Conservation (phyloP, 75 land plant genomes). For the Adiantum capillusveneris region DNA sequence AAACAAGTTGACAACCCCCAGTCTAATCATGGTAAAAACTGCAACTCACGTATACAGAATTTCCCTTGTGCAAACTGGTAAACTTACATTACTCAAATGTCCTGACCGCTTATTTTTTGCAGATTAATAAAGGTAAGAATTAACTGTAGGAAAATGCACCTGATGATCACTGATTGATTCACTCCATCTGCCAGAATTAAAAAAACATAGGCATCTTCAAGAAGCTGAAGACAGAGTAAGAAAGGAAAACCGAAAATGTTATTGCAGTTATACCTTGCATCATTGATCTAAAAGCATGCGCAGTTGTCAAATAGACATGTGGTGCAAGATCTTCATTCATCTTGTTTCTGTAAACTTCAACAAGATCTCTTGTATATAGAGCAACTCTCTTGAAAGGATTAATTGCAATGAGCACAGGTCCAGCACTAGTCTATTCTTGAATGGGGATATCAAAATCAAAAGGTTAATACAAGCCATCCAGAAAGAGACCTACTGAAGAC, state of each 20-base stretch:
- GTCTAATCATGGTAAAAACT: no score
- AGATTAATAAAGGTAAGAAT: no score
- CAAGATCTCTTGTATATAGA: slow-evolving; percentile 52
- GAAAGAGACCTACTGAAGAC: no score
- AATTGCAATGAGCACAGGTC: slow-evolving; percentile 87
- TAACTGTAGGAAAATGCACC: slow-evolving; percentile 25
- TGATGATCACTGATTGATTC: slow-evolving; percentile 78
- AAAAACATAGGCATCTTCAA: neutral
- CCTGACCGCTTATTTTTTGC: no score
- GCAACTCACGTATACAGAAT: no score
- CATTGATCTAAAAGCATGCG: slow-evolving; percentile 68
- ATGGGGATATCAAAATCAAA: neutral
- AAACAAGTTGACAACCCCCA: no score
- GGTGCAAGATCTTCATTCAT: slow-evolving; percentile 37
- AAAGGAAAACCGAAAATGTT: no score
- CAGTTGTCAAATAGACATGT: slow-evolving; percentile 82
- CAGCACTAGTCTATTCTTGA: slow-evolving; percentile 75
- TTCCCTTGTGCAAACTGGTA: no score
- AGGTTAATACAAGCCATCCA: neutral
- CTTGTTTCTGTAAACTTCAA: slow-evolving; percentile 55
- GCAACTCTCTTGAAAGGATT: slow-evolving; percentile 82
- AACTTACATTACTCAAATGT: neutral
- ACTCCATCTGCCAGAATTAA: slow-evolving; percentile 42
- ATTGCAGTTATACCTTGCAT: slow-evolving; percentile 32
- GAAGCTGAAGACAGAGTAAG: no score